A percentile compares a stretch with the other conserved stretches of the same genome.
These are phyloP conservation scores for Lathyrus aphaca DNA, from an alignment of 306 rosid genomes.

Conservation along the genomic window DNA sequence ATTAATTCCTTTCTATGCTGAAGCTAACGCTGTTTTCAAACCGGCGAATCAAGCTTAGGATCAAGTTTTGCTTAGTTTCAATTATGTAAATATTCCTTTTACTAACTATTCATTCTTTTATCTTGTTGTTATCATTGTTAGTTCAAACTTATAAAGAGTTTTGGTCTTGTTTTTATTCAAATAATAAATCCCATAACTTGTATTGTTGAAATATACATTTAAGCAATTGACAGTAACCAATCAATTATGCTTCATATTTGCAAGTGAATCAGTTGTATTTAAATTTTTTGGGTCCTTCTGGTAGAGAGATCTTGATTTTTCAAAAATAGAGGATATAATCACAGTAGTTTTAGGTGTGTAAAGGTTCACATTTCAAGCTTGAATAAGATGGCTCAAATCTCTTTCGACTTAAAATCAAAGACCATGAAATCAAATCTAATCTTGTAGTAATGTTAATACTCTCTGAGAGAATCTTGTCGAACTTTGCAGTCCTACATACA, in stretches of 20 bases:
- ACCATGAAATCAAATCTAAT: no score
- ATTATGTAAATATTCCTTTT: constrained; percentile 60
- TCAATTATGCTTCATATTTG: constrained; percentile 16
- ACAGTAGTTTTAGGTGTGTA: background rate
- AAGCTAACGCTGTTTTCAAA: constrained; percentile 42
- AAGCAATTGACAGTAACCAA: constrained; percentile 31
- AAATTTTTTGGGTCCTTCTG: background rate
- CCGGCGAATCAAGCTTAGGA: constrained; percentile 41
- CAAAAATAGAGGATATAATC: background rate
- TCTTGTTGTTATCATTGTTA: constrained; percentile 37
- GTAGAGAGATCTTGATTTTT: background rate
- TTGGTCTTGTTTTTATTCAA: constrained; percentile 41
- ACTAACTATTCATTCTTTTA: constrained; percentile 25
- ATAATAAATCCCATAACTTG: constrained; percentile 43
- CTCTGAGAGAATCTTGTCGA: no score
- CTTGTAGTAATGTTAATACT: no score
- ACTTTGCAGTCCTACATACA: no score
- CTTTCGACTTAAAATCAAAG: no score
- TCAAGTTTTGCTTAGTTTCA: constrained; percentile 46
- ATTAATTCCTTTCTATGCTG: constrained; percentile 37
- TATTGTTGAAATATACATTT: constrained; percentile 47
- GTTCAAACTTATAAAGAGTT: constrained; percentile 34
- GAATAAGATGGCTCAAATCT: no score
- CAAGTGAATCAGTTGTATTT: constrained; percentile 5
- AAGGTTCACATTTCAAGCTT: background rate